phyloP scores from a whole-genome alignment of 2,329 filamentous ascomycete species.

The Dactylellina parvicollis region DNA sequence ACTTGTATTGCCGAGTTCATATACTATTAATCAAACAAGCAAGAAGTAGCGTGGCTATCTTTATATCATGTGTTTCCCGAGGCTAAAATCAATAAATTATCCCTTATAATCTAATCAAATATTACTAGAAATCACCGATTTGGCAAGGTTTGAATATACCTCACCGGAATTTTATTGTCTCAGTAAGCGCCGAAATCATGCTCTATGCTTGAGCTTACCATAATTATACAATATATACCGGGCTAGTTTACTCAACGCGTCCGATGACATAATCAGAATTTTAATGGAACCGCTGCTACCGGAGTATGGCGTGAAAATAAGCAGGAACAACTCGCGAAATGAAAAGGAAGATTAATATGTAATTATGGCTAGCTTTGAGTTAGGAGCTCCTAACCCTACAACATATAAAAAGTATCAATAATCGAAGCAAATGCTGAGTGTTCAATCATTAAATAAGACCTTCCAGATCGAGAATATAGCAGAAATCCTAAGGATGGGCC shows the following conservation, averaged over 20 bases:
- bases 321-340: too few species aligned
- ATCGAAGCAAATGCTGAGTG: too few species aligned
- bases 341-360: too few species aligned
- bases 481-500: too few species aligned
- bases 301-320: too few species aligned
- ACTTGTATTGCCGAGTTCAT: too few species aligned
- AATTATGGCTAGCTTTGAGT: too few species aligned
- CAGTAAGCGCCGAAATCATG: not conserved
- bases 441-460: too few species aligned
- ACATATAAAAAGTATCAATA: too few species aligned
- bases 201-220: not conserved
- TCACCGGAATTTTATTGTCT: not conserved
- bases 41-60: not conserved
- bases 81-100: not conserved
- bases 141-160: not conserved
- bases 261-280: not conserved
- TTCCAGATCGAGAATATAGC: too few species aligned
- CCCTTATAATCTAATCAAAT: slow-evolving; percentile 8
- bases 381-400: too few species aligned
- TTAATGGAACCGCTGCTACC: not conserved
- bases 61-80: not conserved
- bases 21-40: not conserved
- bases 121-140: not conserved
- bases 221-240: not conserved
- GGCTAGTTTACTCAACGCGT: not conserved